Conservation (phyloP, 2,329 filamentous ascomycete genomes). For the Onygenales sp. region DNA sequence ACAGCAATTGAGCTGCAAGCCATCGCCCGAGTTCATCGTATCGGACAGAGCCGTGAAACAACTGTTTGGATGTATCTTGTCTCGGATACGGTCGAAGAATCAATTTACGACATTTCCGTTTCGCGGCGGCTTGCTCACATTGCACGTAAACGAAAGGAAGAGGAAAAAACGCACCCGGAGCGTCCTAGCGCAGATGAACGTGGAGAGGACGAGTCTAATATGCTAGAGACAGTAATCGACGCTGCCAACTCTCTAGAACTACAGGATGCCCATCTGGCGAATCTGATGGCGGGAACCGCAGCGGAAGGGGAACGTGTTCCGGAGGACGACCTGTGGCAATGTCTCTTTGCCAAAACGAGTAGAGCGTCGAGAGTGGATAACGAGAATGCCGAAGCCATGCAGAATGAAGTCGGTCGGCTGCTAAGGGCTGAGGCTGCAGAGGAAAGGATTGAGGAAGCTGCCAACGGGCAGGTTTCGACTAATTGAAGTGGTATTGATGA, state of each 20-base stretch:
- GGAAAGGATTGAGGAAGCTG: neutral
- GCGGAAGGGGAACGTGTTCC: conserved; percentile 71
- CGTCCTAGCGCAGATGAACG: conserved; percentile 14
- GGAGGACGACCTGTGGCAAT: conserved; percentile 75
- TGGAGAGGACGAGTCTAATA: conserved; percentile 28
- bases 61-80: conserved; percentile 94
- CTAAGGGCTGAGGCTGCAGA: conserved; percentile 49
- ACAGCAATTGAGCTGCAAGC: conserved; percentile 90
- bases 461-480: neutral
- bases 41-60: conserved; percentile 78
- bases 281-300: conserved; percentile 60
- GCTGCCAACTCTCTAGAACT: conserved; percentile 77
- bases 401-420: conserved; percentile 39
- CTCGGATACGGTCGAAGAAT: conserved; percentile 83
- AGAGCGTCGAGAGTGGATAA: conserved; percentile 13
- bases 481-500: neutral
- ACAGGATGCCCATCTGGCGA: conserved; percentile 60
- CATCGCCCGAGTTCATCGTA: conserved; percentile 88
- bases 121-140: conserved; percentile 71
- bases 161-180: conserved; percentile 20
- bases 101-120: conserved; percentile 81
- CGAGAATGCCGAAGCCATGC: conserved; percentile 19
- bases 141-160: conserved; percentile 34
- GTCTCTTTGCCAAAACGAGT: conserved; percentile 60
- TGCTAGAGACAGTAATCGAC: conserved; percentile 59